Evolutionary conservation across 179 eudicot species (phyloP).

Genomic region (Patellifolia procumbens): DNA sequence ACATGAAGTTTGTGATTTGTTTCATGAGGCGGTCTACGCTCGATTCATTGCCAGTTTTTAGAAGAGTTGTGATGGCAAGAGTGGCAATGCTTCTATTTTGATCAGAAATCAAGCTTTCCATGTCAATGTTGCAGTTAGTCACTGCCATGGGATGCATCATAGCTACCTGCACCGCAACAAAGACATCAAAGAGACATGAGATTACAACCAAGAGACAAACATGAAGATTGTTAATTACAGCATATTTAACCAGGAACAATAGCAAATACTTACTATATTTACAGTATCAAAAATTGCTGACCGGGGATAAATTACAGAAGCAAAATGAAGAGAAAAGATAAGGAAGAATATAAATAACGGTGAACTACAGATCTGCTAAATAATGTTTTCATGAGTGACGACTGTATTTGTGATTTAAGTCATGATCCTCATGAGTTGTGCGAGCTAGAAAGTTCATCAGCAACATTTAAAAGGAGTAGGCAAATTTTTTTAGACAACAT

Average conservation of each 20-base stretch:
- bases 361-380: not conserved
- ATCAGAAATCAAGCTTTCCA: slow-evolving; percentile 98
- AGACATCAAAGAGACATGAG: not conserved
- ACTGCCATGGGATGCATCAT: slow-evolving; percentile 99
- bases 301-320: not conserved
- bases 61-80: slow-evolving; percentile 93
- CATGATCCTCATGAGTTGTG: not conserved
- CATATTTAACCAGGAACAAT: not conserved
- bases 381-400: not conserved
- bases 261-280: not conserved
- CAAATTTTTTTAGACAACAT: not conserved
- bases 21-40: slow-evolving; percentile 98
- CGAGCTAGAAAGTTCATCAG: not conserved
- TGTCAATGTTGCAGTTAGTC: slow-evolving; percentile 93
- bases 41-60: slow-evolving; percentile 96
- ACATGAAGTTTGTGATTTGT: slow-evolving; percentile 96
- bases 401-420: not conserved
- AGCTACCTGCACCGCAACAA: slow-evolving; percentile 66
- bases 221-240: not conserved
- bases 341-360: not conserved
- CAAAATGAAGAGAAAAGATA: not conserved
- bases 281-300: not conserved
- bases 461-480: not conserved
- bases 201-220: not conserved
- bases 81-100: slow-evolving; percentile 99